A percentile compares a stretch with the other conserved stretches of the same genome.
phyloP scores from a whole-genome alignment of 495 filamentous ascomycete genomes.

The Daldinia decipiens region DNA sequence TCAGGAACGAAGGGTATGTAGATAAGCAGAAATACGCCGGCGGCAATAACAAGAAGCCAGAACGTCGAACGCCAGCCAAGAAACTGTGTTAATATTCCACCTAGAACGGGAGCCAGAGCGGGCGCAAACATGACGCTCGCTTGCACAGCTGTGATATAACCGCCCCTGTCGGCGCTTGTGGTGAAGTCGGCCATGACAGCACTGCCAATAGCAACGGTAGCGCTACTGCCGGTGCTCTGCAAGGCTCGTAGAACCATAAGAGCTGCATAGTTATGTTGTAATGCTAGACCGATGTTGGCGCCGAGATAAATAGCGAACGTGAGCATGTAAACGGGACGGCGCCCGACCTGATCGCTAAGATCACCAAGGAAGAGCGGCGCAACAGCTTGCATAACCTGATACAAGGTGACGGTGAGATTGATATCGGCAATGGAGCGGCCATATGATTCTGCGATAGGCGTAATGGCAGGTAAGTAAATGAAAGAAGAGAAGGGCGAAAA shows the following conservation, averaged over 20 bases:
- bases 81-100: slow-evolving; percentile 57
- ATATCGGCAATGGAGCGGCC: slow-evolving; percentile 60
- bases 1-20: slow-evolving; percentile 6
- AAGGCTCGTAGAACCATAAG: slow-evolving; percentile 64
- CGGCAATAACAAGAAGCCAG: slow-evolving; percentile 58
- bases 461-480: slow-evolving; percentile 74
- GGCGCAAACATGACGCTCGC: slow-evolving; percentile 50
- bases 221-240: slow-evolving; percentile 62
- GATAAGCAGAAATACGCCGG: slow-evolving; percentile 11
- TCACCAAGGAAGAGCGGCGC: slow-evolving; percentile 63
- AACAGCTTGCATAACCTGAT: slow-evolving; percentile 63
- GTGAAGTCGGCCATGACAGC: slow-evolving; percentile 64
- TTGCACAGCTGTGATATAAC: slow-evolving; percentile 53
- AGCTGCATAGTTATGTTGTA: slow-evolving; percentile 61
- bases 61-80: slow-evolving; percentile 61
- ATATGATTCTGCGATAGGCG: slow-evolving; percentile 56
- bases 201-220: slow-evolving; percentile 57
- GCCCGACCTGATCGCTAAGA: slow-evolving; percentile 60
- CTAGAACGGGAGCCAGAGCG: slow-evolving; percentile 58
- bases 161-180: slow-evolving; percentile 59
- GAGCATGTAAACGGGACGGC: slow-evolving; percentile 61
- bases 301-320: slow-evolving; percentile 60
- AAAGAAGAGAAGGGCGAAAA: slow-evolving; percentile 72
- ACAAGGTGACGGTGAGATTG: slow-evolving; percentile 66
- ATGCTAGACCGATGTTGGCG: slow-evolving; percentile 63